A percentile compares a stretch with the other conserved stretches of the same genome.
These are phyloP conservation scores for Phyllosticta paracitricarpa DNA, from an alignment of 2,329 filamentous ascomycete species.

Conservation along the genomic window DNA sequence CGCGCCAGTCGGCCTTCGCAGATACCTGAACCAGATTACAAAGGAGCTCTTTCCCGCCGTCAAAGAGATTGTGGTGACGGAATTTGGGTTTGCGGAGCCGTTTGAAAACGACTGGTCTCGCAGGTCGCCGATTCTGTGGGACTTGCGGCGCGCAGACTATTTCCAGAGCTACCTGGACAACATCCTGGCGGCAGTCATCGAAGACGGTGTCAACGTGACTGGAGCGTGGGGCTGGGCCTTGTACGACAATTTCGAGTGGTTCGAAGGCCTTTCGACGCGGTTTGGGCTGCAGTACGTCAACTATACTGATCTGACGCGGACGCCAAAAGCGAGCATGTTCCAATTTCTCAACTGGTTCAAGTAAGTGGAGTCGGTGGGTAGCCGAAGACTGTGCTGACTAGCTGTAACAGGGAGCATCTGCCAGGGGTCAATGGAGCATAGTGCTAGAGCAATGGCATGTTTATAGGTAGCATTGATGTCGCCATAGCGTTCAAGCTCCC, in stretches of 20 bases:
- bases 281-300: slow-evolving; percentile 37
- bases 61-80: slow-evolving; percentile 31
- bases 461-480: neutral
- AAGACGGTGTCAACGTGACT: slow-evolving; percentile 33
- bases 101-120: slow-evolving; percentile 26
- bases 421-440: neutral
- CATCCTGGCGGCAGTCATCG: slow-evolving; percentile 27
- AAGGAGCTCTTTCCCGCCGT: slow-evolving; percentile 34
- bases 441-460: neutral
- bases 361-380: slow-evolving; percentile 9
- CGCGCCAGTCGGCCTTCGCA: slow-evolving; percentile 30
- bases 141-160: slow-evolving; percentile 31
- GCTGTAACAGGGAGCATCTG: neutral
- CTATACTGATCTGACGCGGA: slow-evolving; percentile 30
- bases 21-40: slow-evolving; percentile 34
- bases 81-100: slow-evolving; percentile 35
- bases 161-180: slow-evolving; percentile 33
- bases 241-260: slow-evolving; percentile 35
- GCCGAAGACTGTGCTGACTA: neutral
- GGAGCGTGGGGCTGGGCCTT: slow-evolving; percentile 33
- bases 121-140: slow-evolving; percentile 28
- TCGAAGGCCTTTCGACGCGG: slow-evolving; percentile 24
- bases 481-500: too few relatives aligned
- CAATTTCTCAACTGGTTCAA: slow-evolving; percentile 35
- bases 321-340: slow-evolving; percentile 34